Percentiles rank a stretch among this genome's conserved stretches.
Evolutionary conservation across 2,329 filamentous ascomycete species (phyloP).

Genomic region (Sporothrix humicola): DNA sequence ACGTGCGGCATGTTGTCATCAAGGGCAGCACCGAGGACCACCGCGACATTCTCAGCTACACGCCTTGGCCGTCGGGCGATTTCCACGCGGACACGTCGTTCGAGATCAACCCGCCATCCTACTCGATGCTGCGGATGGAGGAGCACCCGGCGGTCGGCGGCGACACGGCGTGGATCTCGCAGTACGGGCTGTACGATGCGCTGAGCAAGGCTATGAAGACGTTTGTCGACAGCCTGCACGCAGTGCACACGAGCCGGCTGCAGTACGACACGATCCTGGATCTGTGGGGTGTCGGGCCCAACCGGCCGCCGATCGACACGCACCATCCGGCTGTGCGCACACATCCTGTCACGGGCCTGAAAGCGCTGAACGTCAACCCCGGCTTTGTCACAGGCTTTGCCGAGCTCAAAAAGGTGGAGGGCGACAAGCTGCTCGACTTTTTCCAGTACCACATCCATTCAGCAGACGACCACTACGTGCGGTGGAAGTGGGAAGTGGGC

Average conservation of each 20-base stretch:
- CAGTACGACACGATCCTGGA: constrained; percentile 56
- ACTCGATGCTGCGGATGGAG: constrained; percentile 58
- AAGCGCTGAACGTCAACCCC: constrained; percentile 53
- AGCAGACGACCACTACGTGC: constrained; percentile 56
- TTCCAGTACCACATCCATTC: constrained; percentile 55
- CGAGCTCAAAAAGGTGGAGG: constrained; percentile 56
- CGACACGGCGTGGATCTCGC: constrained; percentile 56
- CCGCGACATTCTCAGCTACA: constrained; percentile 53
- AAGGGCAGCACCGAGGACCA: constrained; percentile 53
- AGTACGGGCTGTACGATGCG: constrained; percentile 53
- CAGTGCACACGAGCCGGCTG: constrained; percentile 53
- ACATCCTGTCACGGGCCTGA: constrained; percentile 55
- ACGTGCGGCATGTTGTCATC: constrained; percentile 52
- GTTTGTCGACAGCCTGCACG: constrained; percentile 52
- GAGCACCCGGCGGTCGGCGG: constrained; percentile 55
- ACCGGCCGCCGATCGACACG: constrained; percentile 53
- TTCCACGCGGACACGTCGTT: constrained; percentile 59
- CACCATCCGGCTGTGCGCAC: constrained; percentile 57
- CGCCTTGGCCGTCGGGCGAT: constrained; percentile 54
- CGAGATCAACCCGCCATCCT: constrained; percentile 58
- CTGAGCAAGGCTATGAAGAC: constrained; percentile 51
- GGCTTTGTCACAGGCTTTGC: constrained; percentile 56
- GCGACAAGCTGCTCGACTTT: constrained; percentile 54
- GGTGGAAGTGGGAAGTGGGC: constrained; percentile 57
- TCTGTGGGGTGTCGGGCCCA: constrained; percentile 50